Evolutionary conservation across 371 early-diverging fungal species (phyloP).

Genomic region (Rhizopus stolonifer): DNA sequence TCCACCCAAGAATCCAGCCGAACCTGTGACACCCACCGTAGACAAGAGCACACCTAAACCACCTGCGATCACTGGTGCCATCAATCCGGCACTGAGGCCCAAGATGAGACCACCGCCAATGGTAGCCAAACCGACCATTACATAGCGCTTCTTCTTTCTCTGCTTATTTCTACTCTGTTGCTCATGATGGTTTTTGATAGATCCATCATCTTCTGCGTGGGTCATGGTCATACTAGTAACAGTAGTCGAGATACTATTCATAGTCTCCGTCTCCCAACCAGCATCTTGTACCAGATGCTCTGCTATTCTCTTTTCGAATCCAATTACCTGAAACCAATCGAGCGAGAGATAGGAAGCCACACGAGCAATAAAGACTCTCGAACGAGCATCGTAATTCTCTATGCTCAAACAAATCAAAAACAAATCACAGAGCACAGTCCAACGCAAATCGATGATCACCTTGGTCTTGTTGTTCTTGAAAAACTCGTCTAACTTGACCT

Average conservation of each 20-base stretch:
- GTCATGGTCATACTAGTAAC: slow-evolving; percentile 27
- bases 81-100: slow-evolving; percentile 81
- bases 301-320: slow-evolving; percentile 79
- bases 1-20: slow-evolving; percentile 77
- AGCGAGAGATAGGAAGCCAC: slow-evolving; percentile 73
- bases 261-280: slow-evolving; percentile 46
- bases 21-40: slow-evolving; percentile 81
- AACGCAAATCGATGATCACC: slow-evolving; percentile 75
- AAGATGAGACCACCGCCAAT: slow-evolving; percentile 83
- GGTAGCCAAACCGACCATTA: slow-evolving; percentile 79
- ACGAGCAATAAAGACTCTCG: slow-evolving; percentile 74
- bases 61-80: slow-evolving; percentile 91
- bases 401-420: slow-evolving; percentile 74
- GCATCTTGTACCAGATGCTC: slow-evolving; percentile 64
- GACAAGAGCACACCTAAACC: slow-evolving; percentile 90
- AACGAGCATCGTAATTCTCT: slow-evolving; percentile 85
- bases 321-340: slow-evolving; percentile 74
- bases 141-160: slow-evolving; percentile 60
- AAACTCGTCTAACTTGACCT: slow-evolving; percentile 43
- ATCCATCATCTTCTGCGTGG: slow-evolving; percentile 18
- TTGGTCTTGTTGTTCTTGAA: slow-evolving; percentile 20
- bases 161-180: slow-evolving; percentile 61
- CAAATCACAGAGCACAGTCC: slow-evolving; percentile 88
- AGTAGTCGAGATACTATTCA: slow-evolving; percentile 29
- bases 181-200: slow-evolving; percentile 38